Conservation (phyloP, 106 monocot species). For the Allium sativum region DNA sequence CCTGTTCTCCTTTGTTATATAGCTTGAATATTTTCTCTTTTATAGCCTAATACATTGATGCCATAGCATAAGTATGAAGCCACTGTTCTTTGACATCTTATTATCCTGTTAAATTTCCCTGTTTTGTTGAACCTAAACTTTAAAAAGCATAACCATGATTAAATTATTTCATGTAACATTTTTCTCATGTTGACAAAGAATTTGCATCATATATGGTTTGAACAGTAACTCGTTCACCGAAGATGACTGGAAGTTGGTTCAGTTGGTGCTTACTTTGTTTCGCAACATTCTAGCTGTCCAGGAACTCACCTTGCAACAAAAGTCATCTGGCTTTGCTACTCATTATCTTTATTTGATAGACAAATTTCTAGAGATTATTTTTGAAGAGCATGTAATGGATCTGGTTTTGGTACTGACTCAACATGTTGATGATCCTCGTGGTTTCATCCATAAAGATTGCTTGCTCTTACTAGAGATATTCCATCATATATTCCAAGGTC, state of each 20-base stretch:
- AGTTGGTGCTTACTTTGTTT: conserved; percentile 87
- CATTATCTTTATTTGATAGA: conserved; percentile 55
- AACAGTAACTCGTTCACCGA: conserved; percentile 70
- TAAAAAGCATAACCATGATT: too few relatives aligned
- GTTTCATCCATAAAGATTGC: conserved; percentile 64
- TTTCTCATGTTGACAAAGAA: too few relatives aligned
- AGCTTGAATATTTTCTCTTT: too few relatives aligned
- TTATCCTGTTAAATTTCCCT: too few relatives aligned
- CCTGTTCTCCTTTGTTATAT: too few relatives aligned
- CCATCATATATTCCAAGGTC: conserved; percentile 59
- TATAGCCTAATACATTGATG: too few relatives aligned
- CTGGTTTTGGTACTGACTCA: conserved; percentile 68
- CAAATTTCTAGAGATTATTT: conserved; percentile 72
- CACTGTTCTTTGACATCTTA: too few relatives aligned
- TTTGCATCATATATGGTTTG: neutral
- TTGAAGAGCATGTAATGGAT: conserved; percentile 85
- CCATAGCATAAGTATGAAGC: too few relatives aligned
- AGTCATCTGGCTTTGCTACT: conserved; percentile 65
- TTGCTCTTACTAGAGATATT: conserved; percentile 77
- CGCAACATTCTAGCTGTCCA: conserved; percentile 76
- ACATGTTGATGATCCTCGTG: conserved; percentile 54
- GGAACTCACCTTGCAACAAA: conserved; percentile 63
- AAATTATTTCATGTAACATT: too few relatives aligned
- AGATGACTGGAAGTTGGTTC: conserved; percentile 95
- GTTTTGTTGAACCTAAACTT: too few relatives aligned